Percentiles rank a stretch among this genome's conserved stretches.
Evolutionary conservation across 768 basidiomycete species (phyloP).

Genomic region (Lentinula sp.): DNA sequence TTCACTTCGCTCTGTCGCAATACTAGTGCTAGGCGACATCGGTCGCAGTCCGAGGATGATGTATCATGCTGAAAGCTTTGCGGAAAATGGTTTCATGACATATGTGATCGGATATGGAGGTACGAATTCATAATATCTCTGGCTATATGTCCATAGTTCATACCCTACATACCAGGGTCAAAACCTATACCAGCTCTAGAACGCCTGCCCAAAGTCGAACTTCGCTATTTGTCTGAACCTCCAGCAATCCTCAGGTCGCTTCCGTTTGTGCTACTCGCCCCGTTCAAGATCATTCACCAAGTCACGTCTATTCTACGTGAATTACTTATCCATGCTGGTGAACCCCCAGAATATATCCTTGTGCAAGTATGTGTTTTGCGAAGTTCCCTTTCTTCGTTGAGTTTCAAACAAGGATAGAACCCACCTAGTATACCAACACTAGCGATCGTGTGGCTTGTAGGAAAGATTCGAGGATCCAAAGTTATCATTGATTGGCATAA

Average conservation of each 20-base stretch:
- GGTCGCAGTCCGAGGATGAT: constrained; percentile 97
- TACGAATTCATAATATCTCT: constrained; percentile 22
- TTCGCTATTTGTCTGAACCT: constrained; percentile 63
- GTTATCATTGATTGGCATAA: constrained; percentile 99
- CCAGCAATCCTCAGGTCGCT: constrained; percentile 45
- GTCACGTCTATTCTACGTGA: constrained; percentile 52
- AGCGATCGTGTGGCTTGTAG: constrained; percentile 74
- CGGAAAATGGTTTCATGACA: constrained; percentile 70
- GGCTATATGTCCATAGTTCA: background rate
- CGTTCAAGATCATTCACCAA: constrained; percentile 76
- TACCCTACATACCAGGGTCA: constrained; percentile 47
- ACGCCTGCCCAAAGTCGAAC: constrained; percentile 54
- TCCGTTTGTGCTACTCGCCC: constrained; percentile 70
- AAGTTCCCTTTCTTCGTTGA: background rate
- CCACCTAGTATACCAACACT: constrained; percentile 96
- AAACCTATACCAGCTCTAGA: constrained; percentile 70
- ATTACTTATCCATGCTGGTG: constrained; percentile 51
- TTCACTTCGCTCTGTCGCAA: constrained; percentile 65
- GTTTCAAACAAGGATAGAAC: constrained; percentile 48
- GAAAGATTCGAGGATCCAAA: constrained; percentile 63
- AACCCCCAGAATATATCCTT: constrained; percentile 78
- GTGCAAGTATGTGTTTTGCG: constrained; percentile 64
- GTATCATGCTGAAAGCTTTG: constrained; percentile 95
- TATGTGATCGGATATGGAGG: constrained; percentile 84
- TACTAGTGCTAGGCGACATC: constrained; percentile 93